These are phyloP conservation scores for Leucogyrophana mollusca DNA, from an alignment of 768 basidiomycete genomes.

Conservation along the genomic window DNA sequence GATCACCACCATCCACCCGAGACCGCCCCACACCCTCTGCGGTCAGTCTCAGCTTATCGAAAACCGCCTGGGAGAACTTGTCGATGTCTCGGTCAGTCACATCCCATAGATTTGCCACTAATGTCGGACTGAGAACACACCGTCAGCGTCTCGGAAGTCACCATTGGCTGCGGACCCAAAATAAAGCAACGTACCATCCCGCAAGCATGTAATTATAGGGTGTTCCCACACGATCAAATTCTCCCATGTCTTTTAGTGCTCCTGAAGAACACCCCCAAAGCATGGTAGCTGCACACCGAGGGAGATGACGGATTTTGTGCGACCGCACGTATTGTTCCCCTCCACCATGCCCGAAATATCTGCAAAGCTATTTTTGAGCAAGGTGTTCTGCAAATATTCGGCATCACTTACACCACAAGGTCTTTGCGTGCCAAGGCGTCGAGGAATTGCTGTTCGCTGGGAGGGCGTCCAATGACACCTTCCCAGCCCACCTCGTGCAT, in stretches of 20 bases:
- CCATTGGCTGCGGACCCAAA: neutral
- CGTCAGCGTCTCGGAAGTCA: neutral
- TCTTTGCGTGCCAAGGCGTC: slow-evolving; percentile 73
- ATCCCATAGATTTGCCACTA: slow-evolving; percentile 97
- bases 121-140: slow-evolving; percentile 62
- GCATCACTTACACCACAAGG: slow-evolving; percentile 80
- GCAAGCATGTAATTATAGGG: slow-evolving; percentile 96
- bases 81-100: slow-evolving; percentile 98
- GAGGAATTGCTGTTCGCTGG: slow-evolving; percentile 83
- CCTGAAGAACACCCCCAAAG: slow-evolving; percentile 99
- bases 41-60: slow-evolving; percentile 65
- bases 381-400: neutral
- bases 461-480: slow-evolving; percentile 70
- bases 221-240: slow-evolving; percentile 90
- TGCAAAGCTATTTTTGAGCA: slow-evolving; percentile 27
- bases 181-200: slow-evolving; percentile 75
- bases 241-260: slow-evolving; percentile 82
- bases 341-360: slow-evolving; percentile 97
- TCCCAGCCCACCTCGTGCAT: slow-evolving; percentile 82
- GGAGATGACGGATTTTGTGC: slow-evolving; percentile 77
- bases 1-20: slow-evolving; percentile 10
- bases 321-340: slow-evolving; percentile 93
- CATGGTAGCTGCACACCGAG: slow-evolving; percentile 91
- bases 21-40: slow-evolving; percentile 17
- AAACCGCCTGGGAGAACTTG: slow-evolving; percentile 82